Evolutionary conservation across 1,284 basidiomycete species (phyloP).

Genomic region (Ceratobasidium sp.): DNA sequence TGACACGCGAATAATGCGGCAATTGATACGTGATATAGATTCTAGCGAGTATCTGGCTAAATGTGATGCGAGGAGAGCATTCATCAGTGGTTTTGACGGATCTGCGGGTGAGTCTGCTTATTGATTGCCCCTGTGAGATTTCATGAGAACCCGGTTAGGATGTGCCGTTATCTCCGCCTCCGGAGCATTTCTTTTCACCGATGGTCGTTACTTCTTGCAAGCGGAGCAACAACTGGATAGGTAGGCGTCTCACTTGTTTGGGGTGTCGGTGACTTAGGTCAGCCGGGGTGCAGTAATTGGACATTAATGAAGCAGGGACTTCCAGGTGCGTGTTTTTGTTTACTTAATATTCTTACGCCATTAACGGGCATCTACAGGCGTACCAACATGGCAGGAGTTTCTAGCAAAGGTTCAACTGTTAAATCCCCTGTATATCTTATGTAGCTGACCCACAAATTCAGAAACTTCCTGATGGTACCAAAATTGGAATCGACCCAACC

Average conservation of each 20-base stretch:
- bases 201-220: conserved; percentile 93
- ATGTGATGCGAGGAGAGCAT: conserved; percentile 83
- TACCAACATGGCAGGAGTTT: conserved; percentile 90
- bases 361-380: conserved; percentile 57
- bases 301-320: conserved; percentile 89
- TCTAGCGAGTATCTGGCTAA: conserved; percentile 87
- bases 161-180: conserved; percentile 78
- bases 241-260: conserved; percentile 53
- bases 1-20: background rate
- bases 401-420: conserved; percentile 64
- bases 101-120: conserved; percentile 71
- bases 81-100: conserved; percentile 90
- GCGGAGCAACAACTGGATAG: conserved; percentile 86
- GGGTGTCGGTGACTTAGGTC: background rate
- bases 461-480: conserved; percentile 66
- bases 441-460: conserved; percentile 47
- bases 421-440: conserved; percentile 23
- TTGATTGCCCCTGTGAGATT: conserved; percentile 31
- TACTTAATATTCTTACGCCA: conserved; percentile 31
- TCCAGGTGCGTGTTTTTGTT: conserved; percentile 56
- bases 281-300: conserved; percentile 71
- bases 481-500: conserved; percentile 81
- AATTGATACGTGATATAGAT: conserved; percentile 58
- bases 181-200: conserved; percentile 82
- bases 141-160: conserved; percentile 54